These are phyloP conservation scores for Plasmodium billcollinsi DNA, from an alignment of 169 alveolate species.

Conservation along the genomic window DNA sequence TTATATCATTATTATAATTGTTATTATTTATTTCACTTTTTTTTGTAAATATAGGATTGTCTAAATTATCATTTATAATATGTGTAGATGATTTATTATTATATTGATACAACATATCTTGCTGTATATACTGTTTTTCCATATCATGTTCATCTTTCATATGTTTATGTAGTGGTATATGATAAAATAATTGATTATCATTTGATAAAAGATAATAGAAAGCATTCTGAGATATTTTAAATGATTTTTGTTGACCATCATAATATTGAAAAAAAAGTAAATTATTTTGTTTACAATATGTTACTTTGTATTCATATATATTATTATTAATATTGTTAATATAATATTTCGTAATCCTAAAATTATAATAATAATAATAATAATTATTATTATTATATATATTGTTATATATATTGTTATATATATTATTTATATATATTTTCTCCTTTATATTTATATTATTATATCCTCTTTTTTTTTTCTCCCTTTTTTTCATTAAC, in stretches of 20 bases:
- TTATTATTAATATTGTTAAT: conserved; percentile 9
- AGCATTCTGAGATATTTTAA: conserved; percentile 16
- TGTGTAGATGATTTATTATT: no score
- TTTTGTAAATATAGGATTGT: no score
- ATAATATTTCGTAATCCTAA: no score
- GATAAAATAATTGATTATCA: conserved; percentile 22
- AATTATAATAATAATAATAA: no score
- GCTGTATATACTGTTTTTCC: no score
- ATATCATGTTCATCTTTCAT: not conserved
- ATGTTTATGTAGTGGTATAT: not conserved
- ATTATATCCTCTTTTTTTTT: conserved; percentile 29
- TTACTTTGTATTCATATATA: conserved; percentile 71
- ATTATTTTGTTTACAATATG: conserved; percentile 42
- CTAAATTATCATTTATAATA: no score
- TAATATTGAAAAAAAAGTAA: conserved; percentile 46
- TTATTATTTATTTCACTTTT: not conserved
- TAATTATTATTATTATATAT: no score
- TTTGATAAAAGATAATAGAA: conserved; percentile 36
- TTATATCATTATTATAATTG: not conserved
- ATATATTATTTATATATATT: conserved; percentile 68
- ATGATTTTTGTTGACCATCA: conserved; percentile 51
- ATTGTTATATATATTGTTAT: conserved; percentile 22
- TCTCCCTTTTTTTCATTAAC: conserved; percentile 9
- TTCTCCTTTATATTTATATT: conserved; percentile 11
- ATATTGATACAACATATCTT: no score